phyloP scores from a whole-genome alignment of 2,329 filamentous ascomycete species.

The Arthrobotrys sinensis region DNA sequence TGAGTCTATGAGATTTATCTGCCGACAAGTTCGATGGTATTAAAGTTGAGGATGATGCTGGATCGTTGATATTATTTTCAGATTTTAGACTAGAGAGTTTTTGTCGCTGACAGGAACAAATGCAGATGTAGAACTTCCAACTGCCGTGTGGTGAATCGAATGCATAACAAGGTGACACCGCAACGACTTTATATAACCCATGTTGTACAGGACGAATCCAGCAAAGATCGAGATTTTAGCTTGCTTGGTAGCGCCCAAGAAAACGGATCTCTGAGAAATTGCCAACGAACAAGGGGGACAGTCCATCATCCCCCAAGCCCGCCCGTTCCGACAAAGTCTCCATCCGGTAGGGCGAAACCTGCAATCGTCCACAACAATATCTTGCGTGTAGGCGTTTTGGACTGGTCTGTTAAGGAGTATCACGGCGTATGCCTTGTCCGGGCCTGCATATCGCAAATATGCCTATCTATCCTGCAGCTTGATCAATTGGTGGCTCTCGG shows the following conservation, averaged over 20 bases:
- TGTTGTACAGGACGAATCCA: background rate
- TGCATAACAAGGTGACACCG: background rate
- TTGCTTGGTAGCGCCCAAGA: background rate
- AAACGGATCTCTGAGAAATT: no score
- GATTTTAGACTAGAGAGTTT: background rate
- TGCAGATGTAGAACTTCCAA: constrained; percentile 2
- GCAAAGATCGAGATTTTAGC: background rate
- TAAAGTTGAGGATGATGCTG: no score
- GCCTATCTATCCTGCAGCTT: background rate
- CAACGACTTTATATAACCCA: constrained; percentile 17
- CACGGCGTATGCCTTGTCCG: background rate
- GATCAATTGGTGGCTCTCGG: constrained; percentile 1
- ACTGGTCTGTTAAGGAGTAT: background rate
- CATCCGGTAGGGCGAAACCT: constrained; percentile 13
- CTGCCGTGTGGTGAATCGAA: constrained; percentile 22
- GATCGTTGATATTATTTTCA: no score
- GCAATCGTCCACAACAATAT: background rate
- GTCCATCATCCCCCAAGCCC: no score
- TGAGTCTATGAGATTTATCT: background rate
- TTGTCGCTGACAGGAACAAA: constrained; percentile 25
- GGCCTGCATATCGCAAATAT: background rate
- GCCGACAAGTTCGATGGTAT: background rate
- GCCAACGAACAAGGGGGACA: no score
- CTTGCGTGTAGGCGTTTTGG: background rate
- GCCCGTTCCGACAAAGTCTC: constrained; percentile 15